phyloP scores from a whole-genome alignment of 2,329 filamentous ascomycete species.

The Penicillium vulpinum region DNA sequence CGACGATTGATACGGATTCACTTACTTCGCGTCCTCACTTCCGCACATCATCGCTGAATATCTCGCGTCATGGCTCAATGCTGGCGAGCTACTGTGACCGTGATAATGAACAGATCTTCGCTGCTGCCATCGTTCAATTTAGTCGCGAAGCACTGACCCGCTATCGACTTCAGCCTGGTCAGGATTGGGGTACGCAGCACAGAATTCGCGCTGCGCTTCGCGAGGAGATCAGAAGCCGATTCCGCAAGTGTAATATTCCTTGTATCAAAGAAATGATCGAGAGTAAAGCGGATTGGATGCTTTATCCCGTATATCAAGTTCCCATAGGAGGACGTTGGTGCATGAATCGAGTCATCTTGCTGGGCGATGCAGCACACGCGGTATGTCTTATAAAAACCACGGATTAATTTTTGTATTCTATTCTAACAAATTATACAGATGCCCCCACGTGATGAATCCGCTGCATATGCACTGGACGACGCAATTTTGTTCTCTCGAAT shows the following conservation, averaged over 20 bases:
- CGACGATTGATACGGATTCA: conserved; percentile 29
- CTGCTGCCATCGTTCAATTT: conserved; percentile 43
- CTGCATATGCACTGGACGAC: conserved; percentile 48
- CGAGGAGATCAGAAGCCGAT: conserved; percentile 39
- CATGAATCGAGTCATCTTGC: conserved; percentile 42
- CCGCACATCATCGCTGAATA: conserved; percentile 41
- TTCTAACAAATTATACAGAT: conserved; percentile 36
- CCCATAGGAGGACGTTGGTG: conserved; percentile 42
- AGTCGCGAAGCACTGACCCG: conserved; percentile 27
- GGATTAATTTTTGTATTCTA: neutral
- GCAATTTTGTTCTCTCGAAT: conserved; percentile 46
- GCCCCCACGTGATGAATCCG: conserved; percentile 50
- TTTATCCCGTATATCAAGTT: conserved; percentile 49
- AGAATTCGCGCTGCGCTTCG: conserved; percentile 38
- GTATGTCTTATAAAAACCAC: conserved; percentile 39
- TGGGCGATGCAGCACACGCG: conserved; percentile 51
- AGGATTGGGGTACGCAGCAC: conserved; percentile 37
- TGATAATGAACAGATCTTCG: conserved; percentile 39
- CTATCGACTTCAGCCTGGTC: conserved; percentile 29
- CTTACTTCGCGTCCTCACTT: conserved; percentile 37
- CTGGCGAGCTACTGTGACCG: conserved; percentile 43
- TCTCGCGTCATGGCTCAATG: conserved; percentile 41
- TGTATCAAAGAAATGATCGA: conserved; percentile 40
- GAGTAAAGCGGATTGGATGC: conserved; percentile 39
- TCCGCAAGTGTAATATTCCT: conserved; percentile 37